Percentiles rank a stretch among this genome's conserved stretches.
Evolutionary conservation across 2,329 filamentous ascomycete species (phyloP).

Genomic region (Penicillium sclerotigenum): DNA sequence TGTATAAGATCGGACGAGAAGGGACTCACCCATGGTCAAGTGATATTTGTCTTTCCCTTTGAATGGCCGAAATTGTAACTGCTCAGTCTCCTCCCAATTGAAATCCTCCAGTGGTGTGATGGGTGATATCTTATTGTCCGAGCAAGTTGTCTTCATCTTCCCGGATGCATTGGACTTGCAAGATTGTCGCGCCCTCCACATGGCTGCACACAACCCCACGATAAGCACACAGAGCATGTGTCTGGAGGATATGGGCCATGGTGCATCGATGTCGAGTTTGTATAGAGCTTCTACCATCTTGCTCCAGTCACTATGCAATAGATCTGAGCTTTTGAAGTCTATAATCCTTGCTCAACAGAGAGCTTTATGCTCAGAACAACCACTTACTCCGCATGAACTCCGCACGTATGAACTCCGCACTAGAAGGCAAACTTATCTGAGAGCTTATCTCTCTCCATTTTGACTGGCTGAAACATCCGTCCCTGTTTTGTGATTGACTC

Average conservation of each 20-base stretch:
- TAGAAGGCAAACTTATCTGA: not conserved
- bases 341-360: not conserved
- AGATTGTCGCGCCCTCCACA: not conserved
- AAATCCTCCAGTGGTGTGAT: slow-evolving; percentile 49
- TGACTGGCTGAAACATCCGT: slow-evolving; percentile 9
- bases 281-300: not conserved
- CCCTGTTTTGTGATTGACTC: not conserved
- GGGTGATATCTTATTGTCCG: slow-evolving; percentile 20
- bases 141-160: not conserved
- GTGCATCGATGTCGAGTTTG: not conserved
- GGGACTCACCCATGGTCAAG: slow-evolving; percentile 58
- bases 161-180: not conserved
- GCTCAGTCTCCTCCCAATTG: slow-evolving; percentile 51
- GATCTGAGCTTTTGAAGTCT: not conserved
- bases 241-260: not conserved
- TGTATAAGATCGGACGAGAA: not conserved
- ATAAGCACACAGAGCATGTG: not conserved
- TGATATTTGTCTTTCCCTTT: slow-evolving; percentile 61
- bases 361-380: not conserved
- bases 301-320: not conserved
- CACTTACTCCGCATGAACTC: slow-evolving; percentile 12
- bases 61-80: slow-evolving; percentile 55
- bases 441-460: slow-evolving; percentile 9
- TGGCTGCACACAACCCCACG: slow-evolving; percentile 1
- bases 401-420: slow-evolving; percentile 8